A percentile compares a stretch with the other conserved stretches of the same genome.
These are phyloP conservation scores for Salvia splendens DNA, from an alignment of 257 asterid species.

Conservation along the genomic window DNA sequence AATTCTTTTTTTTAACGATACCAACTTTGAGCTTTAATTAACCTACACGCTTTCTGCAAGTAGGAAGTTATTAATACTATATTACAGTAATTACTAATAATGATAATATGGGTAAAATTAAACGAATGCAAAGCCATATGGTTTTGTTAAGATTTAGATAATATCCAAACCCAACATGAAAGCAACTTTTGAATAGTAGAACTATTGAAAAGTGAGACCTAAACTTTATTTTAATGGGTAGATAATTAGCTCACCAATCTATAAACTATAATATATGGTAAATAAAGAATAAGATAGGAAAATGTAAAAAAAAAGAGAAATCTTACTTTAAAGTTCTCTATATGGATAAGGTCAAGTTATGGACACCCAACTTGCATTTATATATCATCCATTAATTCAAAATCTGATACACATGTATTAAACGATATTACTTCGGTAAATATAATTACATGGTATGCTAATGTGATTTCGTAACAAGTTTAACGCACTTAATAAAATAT, in stretches of 20 bases:
- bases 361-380: too few species aligned
- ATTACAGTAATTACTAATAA: slow-evolving; percentile 13
- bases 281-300: not conserved
- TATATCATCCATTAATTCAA: too few species aligned
- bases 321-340: too few species aligned
- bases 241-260: not conserved
- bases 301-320: not conserved
- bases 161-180: slow-evolving; percentile 21
- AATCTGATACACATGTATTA: too few species aligned
- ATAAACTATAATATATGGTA: not conserved
- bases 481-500: too few species aligned
- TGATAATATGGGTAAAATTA: not conserved
- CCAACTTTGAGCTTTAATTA: slow-evolving; percentile 38
- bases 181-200: slow-evolving; percentile 3
- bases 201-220: not conserved
- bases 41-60: slow-evolving; percentile 26
- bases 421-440: too few species aligned
- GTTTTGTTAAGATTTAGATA: not conserved
- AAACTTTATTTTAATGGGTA: not conserved
- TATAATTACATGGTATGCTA: too few species aligned
- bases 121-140: slow-evolving; percentile 1
- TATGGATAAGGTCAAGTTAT: too few species aligned
- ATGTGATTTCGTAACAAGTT: too few species aligned
- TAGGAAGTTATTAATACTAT: slow-evolving; percentile 28
- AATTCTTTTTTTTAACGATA: not conserved